Evolutionary conservation across 1,139 yeast species (phyloP), one percentile per base, ranked within the genome.

Genomic region (Yamadazyma kanchanaburiensis): DNA sequence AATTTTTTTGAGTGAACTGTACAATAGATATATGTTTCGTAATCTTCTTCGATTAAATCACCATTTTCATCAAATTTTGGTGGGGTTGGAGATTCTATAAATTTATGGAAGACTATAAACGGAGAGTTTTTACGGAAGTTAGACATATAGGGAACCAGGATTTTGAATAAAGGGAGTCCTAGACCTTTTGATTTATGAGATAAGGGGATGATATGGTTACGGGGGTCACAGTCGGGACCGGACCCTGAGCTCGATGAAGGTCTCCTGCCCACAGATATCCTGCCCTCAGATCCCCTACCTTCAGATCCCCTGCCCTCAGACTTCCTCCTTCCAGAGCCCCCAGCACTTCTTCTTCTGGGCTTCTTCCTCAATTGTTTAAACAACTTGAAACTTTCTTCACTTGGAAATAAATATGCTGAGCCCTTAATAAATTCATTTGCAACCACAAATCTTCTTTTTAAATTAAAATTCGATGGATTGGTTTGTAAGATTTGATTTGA

Each of bases 141-240:
- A 4, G 67, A 54, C 51, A 66, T 48, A 40, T 59, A 61, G 0
- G 72, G 73, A 1, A 53, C 55, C 21, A 43, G 47, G 9, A 64
- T 41, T 39, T 58, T 64, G 40, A 67, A 54, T 7, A 66, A 34
- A 0, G 74, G 74, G 25, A 64, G 41, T 0, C 70, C 73, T 19
- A 43, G 20, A 0, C 71, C 73, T 33, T 43, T 42, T 6, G 45
- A 23, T 30, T 63, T 64, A 31, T 50, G 50, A 14, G 51, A 57
- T 4, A 60, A 35, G 0, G 71, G 69, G 2, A 64, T 45, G 3
- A 63, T 49, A 38, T 63, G 70, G 12, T 43, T 45, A 30, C 70
- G 39, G 2, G 51, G 34, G 35, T 64, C 71, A 4, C 59, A 43
- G 3, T 40, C 36, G 12, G 32, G 34, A 10, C 29, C 19, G 12